phyloP scores from a whole-genome alignment of 73 alveolate species.

The Urostyla sp. region DNA sequence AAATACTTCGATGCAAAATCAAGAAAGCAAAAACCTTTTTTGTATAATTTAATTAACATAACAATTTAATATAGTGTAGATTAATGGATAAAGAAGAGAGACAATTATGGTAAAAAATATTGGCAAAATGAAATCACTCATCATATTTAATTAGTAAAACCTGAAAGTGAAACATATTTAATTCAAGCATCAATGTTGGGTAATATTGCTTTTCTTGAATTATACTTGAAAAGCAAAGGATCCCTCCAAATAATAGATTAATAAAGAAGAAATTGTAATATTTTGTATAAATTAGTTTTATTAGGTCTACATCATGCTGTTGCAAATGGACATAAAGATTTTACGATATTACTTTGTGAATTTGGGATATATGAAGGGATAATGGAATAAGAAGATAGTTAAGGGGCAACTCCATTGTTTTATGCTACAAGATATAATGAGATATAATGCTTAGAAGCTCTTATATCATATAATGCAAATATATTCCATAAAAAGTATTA shows the following conservation, averaged over 20 bases:
- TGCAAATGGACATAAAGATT: slow-evolving; percentile 58
- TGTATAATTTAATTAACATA: background rate
- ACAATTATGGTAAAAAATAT: slow-evolving; percentile 44
- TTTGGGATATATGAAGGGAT: slow-evolving; percentile 35
- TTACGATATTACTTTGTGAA: slow-evolving; percentile 39
- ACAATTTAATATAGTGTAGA: slow-evolving; percentile 12
- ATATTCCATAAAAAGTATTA: slow-evolving; percentile 38
- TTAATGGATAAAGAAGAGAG: slow-evolving; percentile 55
- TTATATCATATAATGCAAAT: slow-evolving; percentile 49
- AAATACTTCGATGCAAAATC: slow-evolving; percentile 53
- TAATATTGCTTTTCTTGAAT: slow-evolving; percentile 60
- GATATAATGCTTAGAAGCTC: slow-evolving; percentile 48
- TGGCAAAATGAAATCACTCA: slow-evolving; percentile 53
- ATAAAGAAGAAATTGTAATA: slow-evolving; percentile 52
- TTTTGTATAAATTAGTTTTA: background rate
- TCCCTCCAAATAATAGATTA: slow-evolving; percentile 31
- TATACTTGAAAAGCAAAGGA: slow-evolving; percentile 52
- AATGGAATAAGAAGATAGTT: slow-evolving; percentile 32
- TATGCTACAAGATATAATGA: slow-evolving; percentile 54
- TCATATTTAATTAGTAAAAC: slow-evolving; percentile 47
- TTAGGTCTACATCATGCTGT: slow-evolving; percentile 65
- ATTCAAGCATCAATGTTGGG: slow-evolving; percentile 58
- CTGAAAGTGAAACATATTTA: slow-evolving; percentile 56
- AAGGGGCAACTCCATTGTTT: slow-evolving; percentile 56
- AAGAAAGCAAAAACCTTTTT: background rate